Conservation (phyloP, 129 eudicot genomes). For the Centaurea solstitialis region DNA sequence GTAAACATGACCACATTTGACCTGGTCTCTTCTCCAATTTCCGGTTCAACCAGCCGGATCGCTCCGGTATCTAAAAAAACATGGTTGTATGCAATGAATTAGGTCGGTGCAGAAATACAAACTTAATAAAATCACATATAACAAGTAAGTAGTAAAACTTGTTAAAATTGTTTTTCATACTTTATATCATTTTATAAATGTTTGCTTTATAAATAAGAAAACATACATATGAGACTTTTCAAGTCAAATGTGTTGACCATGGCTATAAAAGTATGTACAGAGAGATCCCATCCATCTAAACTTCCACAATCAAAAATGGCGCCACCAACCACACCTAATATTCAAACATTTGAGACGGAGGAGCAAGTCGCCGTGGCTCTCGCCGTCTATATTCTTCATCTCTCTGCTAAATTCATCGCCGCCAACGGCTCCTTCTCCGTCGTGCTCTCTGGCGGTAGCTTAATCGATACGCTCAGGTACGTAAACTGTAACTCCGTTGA, state of each 20-base stretch:
- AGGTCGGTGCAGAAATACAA: no score
- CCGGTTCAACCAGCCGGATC: no score
- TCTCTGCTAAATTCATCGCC: slow-evolving; percentile 46
- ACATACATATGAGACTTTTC: no score
- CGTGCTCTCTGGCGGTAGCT: slow-evolving; percentile 75
- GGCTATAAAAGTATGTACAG: neutral
- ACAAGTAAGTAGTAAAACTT: no score
- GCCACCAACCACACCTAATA: slow-evolving; percentile 10
- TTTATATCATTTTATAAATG: no score
- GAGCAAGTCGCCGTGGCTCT: slow-evolving; percentile 64
- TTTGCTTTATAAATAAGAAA: no score
- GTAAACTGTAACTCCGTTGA: neutral
- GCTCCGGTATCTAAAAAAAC: no score
- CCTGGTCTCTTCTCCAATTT: no score
- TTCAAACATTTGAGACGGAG: slow-evolving; percentile 47
- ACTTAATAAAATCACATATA: no score
- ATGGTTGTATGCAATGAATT: no score
- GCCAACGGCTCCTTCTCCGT: slow-evolving; percentile 71
- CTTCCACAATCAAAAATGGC: slow-evolving; percentile 9
- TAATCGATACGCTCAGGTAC: slow-evolving; percentile 75
- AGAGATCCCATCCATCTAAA: neutral
- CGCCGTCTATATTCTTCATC: slow-evolving; percentile 56
- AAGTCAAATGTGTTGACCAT: neutral
- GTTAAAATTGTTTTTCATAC: no score
- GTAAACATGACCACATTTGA: no score